A percentile compares a stretch with the other conserved stretches of the same genome.
These are phyloP conservation scores for Aspergillus brasiliensis DNA, from an alignment of 2,329 filamentous ascomycete species.

Conservation along the genomic window DNA sequence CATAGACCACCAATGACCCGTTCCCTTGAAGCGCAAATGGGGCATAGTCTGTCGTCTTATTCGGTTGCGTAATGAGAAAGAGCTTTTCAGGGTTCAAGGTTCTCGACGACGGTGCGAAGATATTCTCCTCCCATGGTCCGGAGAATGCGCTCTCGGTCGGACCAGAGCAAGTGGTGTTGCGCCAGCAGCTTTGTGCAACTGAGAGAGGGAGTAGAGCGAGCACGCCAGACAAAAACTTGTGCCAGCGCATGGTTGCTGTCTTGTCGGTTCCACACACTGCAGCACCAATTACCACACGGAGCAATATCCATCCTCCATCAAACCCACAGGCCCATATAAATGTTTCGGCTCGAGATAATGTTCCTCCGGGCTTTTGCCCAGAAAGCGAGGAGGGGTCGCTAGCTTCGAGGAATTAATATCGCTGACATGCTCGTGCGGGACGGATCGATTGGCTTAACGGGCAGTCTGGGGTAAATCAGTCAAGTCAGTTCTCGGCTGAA, in stretches of 20 bases:
- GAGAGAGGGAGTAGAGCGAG: conserved; percentile 18
- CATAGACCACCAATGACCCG: conserved; percentile 58
- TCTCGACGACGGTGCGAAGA: conserved; percentile 57
- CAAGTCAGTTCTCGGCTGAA: background rate
- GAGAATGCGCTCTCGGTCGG: conserved; percentile 55
- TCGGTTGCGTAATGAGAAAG: background rate
- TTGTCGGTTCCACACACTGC: background rate
- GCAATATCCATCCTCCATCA: background rate
- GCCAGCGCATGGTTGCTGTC: conserved; percentile 9
- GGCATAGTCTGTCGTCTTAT: conserved; percentile 27
- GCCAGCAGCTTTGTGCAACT: conserved; percentile 52
- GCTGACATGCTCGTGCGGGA: conserved; percentile 6
- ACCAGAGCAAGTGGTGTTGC: conserved; percentile 56
- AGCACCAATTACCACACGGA: conserved; percentile 13
- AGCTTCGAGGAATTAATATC: conserved; percentile 2
- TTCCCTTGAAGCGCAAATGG: conserved; percentile 45
- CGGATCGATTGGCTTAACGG: background rate
- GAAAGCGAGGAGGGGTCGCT: conserved; percentile 11
- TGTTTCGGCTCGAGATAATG: background rate
- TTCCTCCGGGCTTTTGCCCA: conserved; percentile 10
- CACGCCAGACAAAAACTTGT: conserved; percentile 14
- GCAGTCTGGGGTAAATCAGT: background rate
- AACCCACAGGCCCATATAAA: background rate
- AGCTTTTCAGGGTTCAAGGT: conserved; percentile 48
- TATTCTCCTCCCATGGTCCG: conserved; percentile 61